Conservation (phyloP, 1,139 yeast genomes). For the Kazachstania sp. region DNA sequence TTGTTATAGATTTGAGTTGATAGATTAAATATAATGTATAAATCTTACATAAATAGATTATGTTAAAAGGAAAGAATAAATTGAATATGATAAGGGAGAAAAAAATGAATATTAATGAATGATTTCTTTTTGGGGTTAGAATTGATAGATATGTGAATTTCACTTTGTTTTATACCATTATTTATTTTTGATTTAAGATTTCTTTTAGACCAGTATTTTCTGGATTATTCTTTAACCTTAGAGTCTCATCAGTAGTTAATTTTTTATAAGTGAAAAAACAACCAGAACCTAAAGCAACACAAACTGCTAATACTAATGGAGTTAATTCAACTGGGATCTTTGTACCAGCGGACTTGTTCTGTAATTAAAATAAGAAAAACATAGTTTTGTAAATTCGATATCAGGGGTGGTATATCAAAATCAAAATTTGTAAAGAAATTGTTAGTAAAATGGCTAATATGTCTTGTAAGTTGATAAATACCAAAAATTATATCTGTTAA, state of each 20-base stretch:
- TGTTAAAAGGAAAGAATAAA: not conserved
- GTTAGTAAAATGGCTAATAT: not conserved
- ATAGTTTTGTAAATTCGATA: too few relatives aligned
- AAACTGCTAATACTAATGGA: constrained; percentile 57
- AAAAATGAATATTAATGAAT: not conserved
- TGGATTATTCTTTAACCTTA: constrained; percentile 60
- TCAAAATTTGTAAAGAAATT: not conserved
- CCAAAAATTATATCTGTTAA: constrained; percentile 1
- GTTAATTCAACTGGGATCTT: constrained; percentile 64
- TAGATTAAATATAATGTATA: too few relatives aligned
- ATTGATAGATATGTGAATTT: not conserved
- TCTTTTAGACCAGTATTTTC: constrained; percentile 44
- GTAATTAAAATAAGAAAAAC: not conserved
- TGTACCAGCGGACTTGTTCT: constrained; percentile 32
- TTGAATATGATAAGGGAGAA: too few relatives aligned
- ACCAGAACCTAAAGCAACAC: constrained; percentile 61
- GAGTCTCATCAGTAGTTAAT: constrained; percentile 53
- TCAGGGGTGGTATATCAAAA: not conserved
- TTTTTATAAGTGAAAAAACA: constrained; percentile 65
- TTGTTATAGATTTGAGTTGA: too few relatives aligned
- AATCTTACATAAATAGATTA: not conserved
- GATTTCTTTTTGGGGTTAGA: too few relatives aligned
- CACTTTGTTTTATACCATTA: not conserved
- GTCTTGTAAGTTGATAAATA: constrained; percentile 1
- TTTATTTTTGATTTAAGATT: constrained; percentile 40